These are phyloP conservation scores for Suhomyces choctaworum DNA, from an alignment of 1,139 yeast genomes.

Conservation along the genomic window DNA sequence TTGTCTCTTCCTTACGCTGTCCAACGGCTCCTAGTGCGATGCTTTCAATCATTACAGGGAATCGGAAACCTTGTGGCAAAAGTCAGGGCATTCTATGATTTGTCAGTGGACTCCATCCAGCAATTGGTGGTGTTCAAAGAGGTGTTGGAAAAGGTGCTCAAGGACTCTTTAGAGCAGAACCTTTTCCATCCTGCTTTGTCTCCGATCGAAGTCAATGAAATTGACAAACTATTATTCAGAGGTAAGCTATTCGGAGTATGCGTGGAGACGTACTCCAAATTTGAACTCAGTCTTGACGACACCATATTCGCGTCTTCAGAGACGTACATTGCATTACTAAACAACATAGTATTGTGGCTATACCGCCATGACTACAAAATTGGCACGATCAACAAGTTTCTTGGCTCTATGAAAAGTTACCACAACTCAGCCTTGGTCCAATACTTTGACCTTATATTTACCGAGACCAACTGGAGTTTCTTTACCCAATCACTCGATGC, in stretches of 20 bases:
- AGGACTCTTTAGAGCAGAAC: conserved; percentile 15
- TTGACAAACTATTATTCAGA: conserved; percentile 39
- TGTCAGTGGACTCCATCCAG: background rate
- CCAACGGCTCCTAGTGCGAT: conserved; percentile 14
- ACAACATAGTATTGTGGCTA: conserved; percentile 18
- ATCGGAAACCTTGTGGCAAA: conserved; percentile 31
- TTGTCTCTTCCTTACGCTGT: conserved; percentile 17
- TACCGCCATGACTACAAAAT: conserved; percentile 11
- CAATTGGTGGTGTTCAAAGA: background rate
- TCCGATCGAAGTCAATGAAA: conserved; percentile 27
- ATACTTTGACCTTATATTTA: conserved; percentile 29
- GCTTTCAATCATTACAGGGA: conserved; percentile 28
- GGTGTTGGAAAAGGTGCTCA: conserved; percentile 19
- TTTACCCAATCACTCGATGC: conserved; percentile 19
- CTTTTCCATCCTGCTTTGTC: conserved; percentile 13
- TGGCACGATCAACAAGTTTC: conserved; percentile 21
- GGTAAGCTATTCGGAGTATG: conserved; percentile 31
- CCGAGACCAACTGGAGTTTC: conserved; percentile 20
- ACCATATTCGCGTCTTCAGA: conserved; percentile 21
- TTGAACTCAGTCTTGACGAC: conserved; percentile 12
- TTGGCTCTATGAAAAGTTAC: conserved; percentile 28
- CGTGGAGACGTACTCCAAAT: conserved; percentile 23
- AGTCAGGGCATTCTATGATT: conserved; percentile 13
- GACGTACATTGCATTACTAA: conserved; percentile 25
- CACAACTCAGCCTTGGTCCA: conserved; percentile 18